A percentile compares a stretch with the other conserved stretches of the same genome.
Conservation (phyloP, 2,329 filamentous ascomycete genomes). For the Xenoacremonium recifei region DNA sequence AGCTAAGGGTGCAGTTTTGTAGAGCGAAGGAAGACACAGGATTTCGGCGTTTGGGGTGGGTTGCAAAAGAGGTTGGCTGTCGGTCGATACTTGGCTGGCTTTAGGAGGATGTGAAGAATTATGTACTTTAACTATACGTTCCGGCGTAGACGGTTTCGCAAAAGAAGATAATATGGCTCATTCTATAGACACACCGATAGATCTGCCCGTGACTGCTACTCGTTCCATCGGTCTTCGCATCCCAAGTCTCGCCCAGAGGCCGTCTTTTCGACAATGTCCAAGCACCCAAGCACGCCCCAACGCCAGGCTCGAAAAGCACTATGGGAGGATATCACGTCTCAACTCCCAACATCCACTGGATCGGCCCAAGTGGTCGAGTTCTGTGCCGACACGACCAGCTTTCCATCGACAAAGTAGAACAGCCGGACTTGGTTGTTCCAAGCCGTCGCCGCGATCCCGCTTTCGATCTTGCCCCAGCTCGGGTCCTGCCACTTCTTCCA, state of each 20-base stretch:
- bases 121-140: conserved; percentile 30
- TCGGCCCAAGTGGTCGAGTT: conserved; percentile 8
- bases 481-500: conserved; percentile 6
- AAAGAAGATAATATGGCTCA: no score
- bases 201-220: no score
- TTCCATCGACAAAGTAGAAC: conserved; percentile 14
- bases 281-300: no score
- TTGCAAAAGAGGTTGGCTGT: conserved; percentile 8
- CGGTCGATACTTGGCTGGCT: neutral
- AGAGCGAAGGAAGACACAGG: conserved; percentile 27
- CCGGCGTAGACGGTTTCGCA: conserved; percentile 24
- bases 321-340: no score
- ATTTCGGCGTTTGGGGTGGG: conserved; percentile 30
- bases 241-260: no score
- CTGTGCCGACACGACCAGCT: conserved; percentile 10
- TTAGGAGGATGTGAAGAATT: conserved; percentile 21
- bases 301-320: no score
- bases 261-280: no score
- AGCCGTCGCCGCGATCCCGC: conserved; percentile 13
- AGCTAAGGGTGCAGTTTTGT: conserved; percentile 36
- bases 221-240: no score
- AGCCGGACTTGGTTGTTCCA: conserved; percentile 15
- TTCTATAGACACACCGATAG: no score
- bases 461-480: conserved; percentile 11
- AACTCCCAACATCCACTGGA: no score